Evolutionary conservation across 1,284 basidiomycete genomes (phyloP).

Genomic region (Ganoderma meredithae): DNA sequence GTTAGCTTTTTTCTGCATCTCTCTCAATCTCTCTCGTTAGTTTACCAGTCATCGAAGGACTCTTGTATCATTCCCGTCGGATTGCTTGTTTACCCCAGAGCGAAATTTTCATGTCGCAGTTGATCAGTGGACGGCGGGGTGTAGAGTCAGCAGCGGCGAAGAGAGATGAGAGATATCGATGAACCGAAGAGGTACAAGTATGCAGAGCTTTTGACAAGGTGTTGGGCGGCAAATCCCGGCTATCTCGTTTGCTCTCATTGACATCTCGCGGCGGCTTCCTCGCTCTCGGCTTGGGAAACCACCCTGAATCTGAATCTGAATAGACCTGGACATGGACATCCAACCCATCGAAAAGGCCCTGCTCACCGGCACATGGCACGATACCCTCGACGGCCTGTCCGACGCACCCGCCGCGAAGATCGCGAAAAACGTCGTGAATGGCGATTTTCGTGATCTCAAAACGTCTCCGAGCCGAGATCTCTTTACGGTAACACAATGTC

Average conservation of each 20-base stretch:
- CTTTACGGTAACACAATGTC: conserved; percentile 45
- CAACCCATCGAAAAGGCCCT: conserved; percentile 57
- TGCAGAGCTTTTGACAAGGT: conserved; percentile 15
- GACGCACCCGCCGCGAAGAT: conserved; percentile 37
- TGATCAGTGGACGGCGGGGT: background rate
- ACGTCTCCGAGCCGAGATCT: conserved; percentile 55
- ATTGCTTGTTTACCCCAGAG: background rate
- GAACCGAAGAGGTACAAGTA: conserved; percentile 23
- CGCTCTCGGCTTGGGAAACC: conserved; percentile 14
- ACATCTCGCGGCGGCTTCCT: conserved; percentile 21
- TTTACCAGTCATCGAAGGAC: conserved; percentile 9
- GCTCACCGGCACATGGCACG: conserved; percentile 61
- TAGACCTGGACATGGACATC: conserved; percentile 47
- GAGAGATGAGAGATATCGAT: conserved; percentile 24
- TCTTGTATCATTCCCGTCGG: background rate
- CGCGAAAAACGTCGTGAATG: conserved; percentile 45
- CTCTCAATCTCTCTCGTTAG: conserved; percentile 10
- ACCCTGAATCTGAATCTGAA: conserved; percentile 36
- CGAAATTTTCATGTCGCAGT: conserved; percentile 5
- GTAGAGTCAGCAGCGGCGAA: conserved; percentile 15
- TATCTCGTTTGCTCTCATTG: conserved; percentile 23
- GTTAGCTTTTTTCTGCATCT: conserved; percentile 7
- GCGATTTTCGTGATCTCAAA: conserved; percentile 54
- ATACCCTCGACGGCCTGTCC: conserved; percentile 47
- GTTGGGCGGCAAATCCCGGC: conserved; percentile 32